Evolutionary conservation across 2,329 filamentous ascomycete species (phyloP).

Genomic region (Arthrobotrys megalospora): DNA sequence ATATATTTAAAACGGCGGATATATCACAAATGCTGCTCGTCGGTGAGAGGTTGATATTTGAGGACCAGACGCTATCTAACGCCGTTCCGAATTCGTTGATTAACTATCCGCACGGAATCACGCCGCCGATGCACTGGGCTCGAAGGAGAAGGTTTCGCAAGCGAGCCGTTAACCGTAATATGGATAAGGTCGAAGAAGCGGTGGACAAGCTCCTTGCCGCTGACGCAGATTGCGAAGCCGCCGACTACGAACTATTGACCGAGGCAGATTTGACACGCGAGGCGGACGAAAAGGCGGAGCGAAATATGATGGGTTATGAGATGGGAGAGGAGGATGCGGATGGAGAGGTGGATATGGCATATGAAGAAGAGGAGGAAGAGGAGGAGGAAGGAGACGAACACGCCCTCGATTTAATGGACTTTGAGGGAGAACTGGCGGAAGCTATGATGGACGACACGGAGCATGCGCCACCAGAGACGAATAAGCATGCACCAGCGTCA

Average conservation of each 20-base stretch:
- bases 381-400: slow-evolving; percentile 33
- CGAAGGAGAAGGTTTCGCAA: slow-evolving; percentile 74
- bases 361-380: slow-evolving; percentile 67
- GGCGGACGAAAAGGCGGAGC: slow-evolving; percentile 62
- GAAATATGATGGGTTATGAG: slow-evolving; percentile 67
- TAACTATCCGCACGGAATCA: slow-evolving; percentile 73
- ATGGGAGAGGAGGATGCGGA: slow-evolving; percentile 66
- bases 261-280: slow-evolving; percentile 66
- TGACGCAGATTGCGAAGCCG: slow-evolving; percentile 68
- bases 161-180: slow-evolving; percentile 72
- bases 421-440: slow-evolving; percentile 64
- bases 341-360: slow-evolving; percentile 66
- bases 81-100: slow-evolving; percentile 69
- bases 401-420: slow-evolving; percentile 64
- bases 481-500: slow-evolving; percentile 64
- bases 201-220: slow-evolving; percentile 72
- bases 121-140: slow-evolving; percentile 75
- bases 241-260: slow-evolving; percentile 69
- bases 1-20: slow-evolving; percentile 81
- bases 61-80: slow-evolving; percentile 71
- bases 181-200: slow-evolving; percentile 73
- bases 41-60: slow-evolving; percentile 73
- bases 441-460: slow-evolving; percentile 65
- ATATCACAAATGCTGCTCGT: slow-evolving; percentile 77
- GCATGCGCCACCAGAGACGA: slow-evolving; percentile 62